Evolutionary conservation across 768 basidiomycete species (phyloP).

Genomic region (Boletus sp.): DNA sequence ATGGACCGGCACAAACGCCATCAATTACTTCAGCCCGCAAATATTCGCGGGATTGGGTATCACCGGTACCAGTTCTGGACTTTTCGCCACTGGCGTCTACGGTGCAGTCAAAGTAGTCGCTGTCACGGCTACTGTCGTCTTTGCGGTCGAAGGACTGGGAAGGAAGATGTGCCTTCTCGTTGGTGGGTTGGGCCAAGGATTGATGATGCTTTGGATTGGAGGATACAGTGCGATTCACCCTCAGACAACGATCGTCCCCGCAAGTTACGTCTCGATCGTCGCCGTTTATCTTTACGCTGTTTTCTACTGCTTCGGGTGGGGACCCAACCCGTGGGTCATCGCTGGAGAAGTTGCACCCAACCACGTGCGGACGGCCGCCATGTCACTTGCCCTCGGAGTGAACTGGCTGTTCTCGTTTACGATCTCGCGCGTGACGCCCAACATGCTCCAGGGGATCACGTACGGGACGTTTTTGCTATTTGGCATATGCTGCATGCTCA

Average conservation of each 20-base stretch:
- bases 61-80: constrained; percentile 38
- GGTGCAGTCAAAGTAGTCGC: constrained; percentile 42
- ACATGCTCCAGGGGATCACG: constrained; percentile 32
- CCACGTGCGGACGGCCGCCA: constrained; percentile 36
- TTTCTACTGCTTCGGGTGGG: constrained; percentile 36
- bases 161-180: constrained; percentile 49
- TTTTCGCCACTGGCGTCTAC: constrained; percentile 51
- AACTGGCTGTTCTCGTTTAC: constrained; percentile 40
- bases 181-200: constrained; percentile 48
- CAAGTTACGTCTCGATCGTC: constrained; percentile 38
- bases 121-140: constrained; percentile 39
- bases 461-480: constrained; percentile 36
- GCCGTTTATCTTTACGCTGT: constrained; percentile 39
- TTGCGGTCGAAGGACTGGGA: constrained; percentile 50
- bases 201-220: constrained; percentile 39
- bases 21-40: constrained; percentile 54
- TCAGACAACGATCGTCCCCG: constrained; percentile 25
- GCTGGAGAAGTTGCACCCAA: constrained; percentile 39
- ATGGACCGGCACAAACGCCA: constrained; percentile 55
- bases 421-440: constrained; percentile 38
- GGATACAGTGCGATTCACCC: constrained; percentile 36
- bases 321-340: constrained; percentile 32
- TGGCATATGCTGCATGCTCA: constrained; percentile 32
- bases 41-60: constrained; percentile 52
- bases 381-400: constrained; percentile 32